These are phyloP conservation scores for Auriscalpium vulgare DNA, from an alignment of 768 basidiomycete species.

Conservation along the genomic window DNA sequence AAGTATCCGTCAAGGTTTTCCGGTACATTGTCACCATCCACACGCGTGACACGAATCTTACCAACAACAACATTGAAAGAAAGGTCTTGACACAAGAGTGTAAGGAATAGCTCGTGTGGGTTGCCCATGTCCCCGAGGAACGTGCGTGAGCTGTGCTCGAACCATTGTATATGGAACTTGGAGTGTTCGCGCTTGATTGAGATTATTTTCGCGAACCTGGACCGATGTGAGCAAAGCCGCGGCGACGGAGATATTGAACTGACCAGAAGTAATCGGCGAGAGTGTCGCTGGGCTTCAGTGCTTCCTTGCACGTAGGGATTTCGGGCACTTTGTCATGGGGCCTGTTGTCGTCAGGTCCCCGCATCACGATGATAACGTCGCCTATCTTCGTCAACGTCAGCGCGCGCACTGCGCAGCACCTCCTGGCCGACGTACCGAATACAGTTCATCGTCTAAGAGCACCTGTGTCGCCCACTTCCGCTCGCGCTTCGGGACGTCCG, in stretches of 20 bases:
- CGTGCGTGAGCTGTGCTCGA: slow-evolving; percentile 59
- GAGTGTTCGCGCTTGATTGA: slow-evolving; percentile 37
- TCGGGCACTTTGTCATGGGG: slow-evolving; percentile 24
- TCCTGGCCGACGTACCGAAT: slow-evolving; percentile 26
- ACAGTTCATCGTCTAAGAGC: slow-evolving; percentile 6
- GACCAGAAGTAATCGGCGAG: slow-evolving; percentile 55
- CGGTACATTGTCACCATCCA: not conserved
- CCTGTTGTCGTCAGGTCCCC: slow-evolving; percentile 24
- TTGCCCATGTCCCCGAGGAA: slow-evolving; percentile 52
- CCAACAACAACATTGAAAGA: slow-evolving; percentile 34
- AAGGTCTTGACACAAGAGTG: slow-evolving; percentile 42
- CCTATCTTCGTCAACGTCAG: slow-evolving; percentile 39
- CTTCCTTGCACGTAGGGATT: slow-evolving; percentile 8
- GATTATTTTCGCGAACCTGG: slow-evolving; percentile 64
- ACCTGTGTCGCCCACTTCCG: not conserved
- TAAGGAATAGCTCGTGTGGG: slow-evolving; percentile 59
- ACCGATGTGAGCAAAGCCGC: not conserved
- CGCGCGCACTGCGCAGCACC: not conserved
- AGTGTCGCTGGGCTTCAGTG: too few relatives aligned
- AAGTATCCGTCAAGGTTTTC: not conserved
- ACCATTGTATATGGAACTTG: slow-evolving; percentile 63
- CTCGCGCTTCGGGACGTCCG: not conserved
- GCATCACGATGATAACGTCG: slow-evolving; percentile 50
- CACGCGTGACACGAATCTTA: slow-evolving; percentile 36
- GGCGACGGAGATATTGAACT: not conserved